These are phyloP conservation scores for Backusella liffmaniae DNA, from an alignment of 192 early-diverging fungal species.

Conservation along the genomic window DNA sequence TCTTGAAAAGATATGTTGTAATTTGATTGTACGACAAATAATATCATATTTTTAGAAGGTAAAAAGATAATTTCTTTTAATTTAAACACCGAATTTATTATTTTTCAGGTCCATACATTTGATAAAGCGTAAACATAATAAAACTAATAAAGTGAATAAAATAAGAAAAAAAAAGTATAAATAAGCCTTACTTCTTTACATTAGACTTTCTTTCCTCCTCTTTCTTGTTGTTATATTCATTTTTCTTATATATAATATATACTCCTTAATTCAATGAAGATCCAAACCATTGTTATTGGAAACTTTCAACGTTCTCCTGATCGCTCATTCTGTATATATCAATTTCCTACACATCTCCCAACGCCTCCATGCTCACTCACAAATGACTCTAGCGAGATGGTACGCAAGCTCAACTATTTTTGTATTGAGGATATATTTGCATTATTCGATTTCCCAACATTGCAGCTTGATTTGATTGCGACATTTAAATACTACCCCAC, in stretches of 20 bases:
- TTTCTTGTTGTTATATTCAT: not conserved
- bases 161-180: not conserved
- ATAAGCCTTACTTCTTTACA: not conserved
- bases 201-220: not conserved
- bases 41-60: not conserved
- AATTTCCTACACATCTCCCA: conserved; percentile 13
- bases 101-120: not conserved
- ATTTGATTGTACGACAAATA: conserved; percentile 6
- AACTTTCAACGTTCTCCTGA: not conserved
- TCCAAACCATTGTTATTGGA: conserved; percentile 7
- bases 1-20: not conserved
- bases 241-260: not conserved
- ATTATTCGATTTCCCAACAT: not conserved
- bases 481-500: not conserved
- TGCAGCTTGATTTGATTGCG: not conserved
- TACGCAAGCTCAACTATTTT: conserved; percentile 1
- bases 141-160: not conserved
- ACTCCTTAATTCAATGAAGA: conserved; percentile 11
- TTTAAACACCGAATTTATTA: not conserved
- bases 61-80: not conserved
- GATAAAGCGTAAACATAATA: not conserved
- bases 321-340: conserved; percentile 11
- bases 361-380: conserved; percentile 7
- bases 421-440: not conserved
- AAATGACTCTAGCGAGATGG: not conserved